Conservation (phyloP, 768 basidiomycete genomes). For the Lactifluus pinguis region DNA sequence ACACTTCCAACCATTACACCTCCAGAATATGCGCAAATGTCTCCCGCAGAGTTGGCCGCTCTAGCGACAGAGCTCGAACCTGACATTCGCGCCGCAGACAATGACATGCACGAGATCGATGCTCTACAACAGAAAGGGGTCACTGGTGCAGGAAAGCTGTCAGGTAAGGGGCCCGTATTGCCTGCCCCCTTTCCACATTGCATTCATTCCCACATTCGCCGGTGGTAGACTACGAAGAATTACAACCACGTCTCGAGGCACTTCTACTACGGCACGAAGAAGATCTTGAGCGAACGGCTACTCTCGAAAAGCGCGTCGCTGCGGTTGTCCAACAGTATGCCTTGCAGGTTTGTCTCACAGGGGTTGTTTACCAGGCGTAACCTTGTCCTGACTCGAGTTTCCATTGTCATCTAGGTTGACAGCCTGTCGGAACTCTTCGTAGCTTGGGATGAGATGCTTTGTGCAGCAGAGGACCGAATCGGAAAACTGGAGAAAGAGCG, state of each 20-base stretch:
- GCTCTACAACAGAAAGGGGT: constrained; percentile 61
- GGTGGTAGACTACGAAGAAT: constrained; percentile 45
- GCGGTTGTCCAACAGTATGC: constrained; percentile 59
- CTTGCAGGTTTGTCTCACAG: constrained; percentile 43
- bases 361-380: not conserved
- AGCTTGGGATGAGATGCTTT: constrained; percentile 71
- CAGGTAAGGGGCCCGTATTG: constrained; percentile 33
- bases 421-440: constrained; percentile 78
- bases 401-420: constrained; percentile 55
- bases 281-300: constrained; percentile 45
- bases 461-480: constrained; percentile 55
- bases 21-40: constrained; percentile 56
- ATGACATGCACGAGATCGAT: constrained; percentile 73
- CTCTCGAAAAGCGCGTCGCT: constrained; percentile 59
- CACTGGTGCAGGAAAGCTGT: constrained; percentile 60
- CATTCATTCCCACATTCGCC: not conserved
- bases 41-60: constrained; percentile 58
- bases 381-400: not conserved
- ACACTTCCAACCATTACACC: constrained; percentile 35
- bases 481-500: constrained; percentile 50
- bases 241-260: constrained; percentile 59
- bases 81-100: constrained; percentile 74
- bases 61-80: constrained; percentile 72
- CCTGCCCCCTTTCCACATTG: not conserved
- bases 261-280: constrained; percentile 52